A percentile compares a stretch with the other conserved stretches of the same genome.
phyloP scores from a whole-genome alignment of 2,329 filamentous ascomycete genomes.

The Fusarium floridanum region DNA sequence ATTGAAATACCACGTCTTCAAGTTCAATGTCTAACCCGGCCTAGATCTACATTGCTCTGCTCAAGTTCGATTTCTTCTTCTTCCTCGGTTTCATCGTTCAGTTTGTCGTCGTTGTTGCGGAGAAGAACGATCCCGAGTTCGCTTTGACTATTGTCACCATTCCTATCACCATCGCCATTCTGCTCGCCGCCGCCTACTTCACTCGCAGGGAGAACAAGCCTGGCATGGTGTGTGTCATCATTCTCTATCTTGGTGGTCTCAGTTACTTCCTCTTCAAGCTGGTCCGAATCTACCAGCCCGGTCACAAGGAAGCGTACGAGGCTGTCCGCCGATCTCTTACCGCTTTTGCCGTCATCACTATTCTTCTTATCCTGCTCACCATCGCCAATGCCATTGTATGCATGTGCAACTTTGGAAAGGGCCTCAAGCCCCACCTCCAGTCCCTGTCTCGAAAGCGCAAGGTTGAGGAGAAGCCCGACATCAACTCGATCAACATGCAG shows the following conservation, averaged over 20 bases:
- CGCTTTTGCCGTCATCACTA: constrained; percentile 93
- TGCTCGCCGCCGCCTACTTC: constrained; percentile 86
- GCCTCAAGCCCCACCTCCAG: constrained; percentile 87
- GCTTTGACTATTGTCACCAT: constrained; percentile 90
- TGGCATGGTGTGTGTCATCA: constrained; percentile 83
- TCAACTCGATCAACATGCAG: constrained; percentile 67
- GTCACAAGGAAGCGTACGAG: constrained; percentile 71
- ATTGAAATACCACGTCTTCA: background rate
- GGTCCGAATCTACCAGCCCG: constrained; percentile 88
- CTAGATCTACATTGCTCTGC: constrained; percentile 94
- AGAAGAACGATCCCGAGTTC: constrained; percentile 78
- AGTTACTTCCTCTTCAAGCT: constrained; percentile 99
- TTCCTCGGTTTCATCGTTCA: constrained; percentile 99
- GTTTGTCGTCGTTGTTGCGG: constrained; percentile 91
- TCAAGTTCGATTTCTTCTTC: constrained; percentile 99
- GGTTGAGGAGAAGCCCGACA: constrained; percentile 67
- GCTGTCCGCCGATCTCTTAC: constrained; percentile 89
- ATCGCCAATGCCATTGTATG: constrained; percentile 90
- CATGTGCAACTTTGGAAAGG: constrained; percentile 90
- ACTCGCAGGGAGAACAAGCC: constrained; percentile 84
- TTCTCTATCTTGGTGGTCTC: constrained; percentile 88
- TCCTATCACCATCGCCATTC: constrained; percentile 89
- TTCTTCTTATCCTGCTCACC: constrained; percentile 88
- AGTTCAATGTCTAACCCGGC: background rate
- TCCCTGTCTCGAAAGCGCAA: constrained; percentile 57